Conservation (phyloP, 2,329 filamentous ascomycete species). For the Geosmithia putterillii region DNA sequence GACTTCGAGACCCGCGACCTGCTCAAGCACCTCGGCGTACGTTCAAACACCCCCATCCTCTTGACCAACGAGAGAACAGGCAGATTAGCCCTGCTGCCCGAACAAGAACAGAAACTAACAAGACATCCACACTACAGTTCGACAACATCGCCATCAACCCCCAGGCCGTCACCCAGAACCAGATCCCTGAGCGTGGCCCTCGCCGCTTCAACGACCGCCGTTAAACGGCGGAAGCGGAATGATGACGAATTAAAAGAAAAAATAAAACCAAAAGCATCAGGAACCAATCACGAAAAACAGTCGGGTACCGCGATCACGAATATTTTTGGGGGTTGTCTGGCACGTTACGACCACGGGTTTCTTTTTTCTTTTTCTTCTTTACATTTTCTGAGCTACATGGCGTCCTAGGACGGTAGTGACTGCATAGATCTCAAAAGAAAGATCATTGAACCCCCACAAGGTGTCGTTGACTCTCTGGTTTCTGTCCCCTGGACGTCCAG, state of each 20-base stretch:
- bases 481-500: slow-evolving; percentile 20
- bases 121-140: slow-evolving; percentile 50
- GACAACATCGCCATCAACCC: slow-evolving; percentile 97
- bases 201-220: slow-evolving; percentile 65
- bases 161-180: slow-evolving; percentile 77
- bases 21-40: slow-evolving; percentile 95
- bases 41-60: slow-evolving; percentile 26
- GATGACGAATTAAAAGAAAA: slow-evolving; percentile 6
- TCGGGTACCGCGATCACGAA: slow-evolving; percentile 13
- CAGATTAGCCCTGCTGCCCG: too few relatives aligned
- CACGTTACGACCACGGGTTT: slow-evolving; percentile 20
- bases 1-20: slow-evolving; percentile 98
- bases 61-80: background rate
- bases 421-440: slow-evolving; percentile 46
- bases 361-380: slow-evolving; percentile 10
- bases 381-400: slow-evolving; percentile 28
- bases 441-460: slow-evolving; percentile 53
- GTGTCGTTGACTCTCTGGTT: slow-evolving; percentile 76
- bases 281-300: slow-evolving; percentile 12
- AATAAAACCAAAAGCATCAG: too few relatives aligned
- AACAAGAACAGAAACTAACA: background rate
- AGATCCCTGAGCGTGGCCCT: slow-evolving; percentile 65
- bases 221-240: slow-evolving; percentile 14
- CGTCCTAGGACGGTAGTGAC: slow-evolving; percentile 47
- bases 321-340: slow-evolving; percentile 22